Base-by-base conservation (phyloP, 352 stramenopile species). In the Phytophthora hibernalis region DNA sequence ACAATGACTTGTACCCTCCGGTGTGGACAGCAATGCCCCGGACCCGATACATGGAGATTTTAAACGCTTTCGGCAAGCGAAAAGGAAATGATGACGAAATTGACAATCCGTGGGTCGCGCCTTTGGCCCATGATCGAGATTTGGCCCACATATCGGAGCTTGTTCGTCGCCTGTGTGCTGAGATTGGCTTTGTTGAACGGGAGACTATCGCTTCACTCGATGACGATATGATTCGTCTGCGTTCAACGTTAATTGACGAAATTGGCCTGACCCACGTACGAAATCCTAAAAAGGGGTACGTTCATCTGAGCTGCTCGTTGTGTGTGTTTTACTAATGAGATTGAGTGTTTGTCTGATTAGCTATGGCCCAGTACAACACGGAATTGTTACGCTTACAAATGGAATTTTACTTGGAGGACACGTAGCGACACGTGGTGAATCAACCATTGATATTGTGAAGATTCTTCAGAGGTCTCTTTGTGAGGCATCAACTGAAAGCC, bases 171-270 rank as follows among this genome's bases (percentile, higher is more conserved):
- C 16, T 54, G 12, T 15, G 16, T n/a, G 26, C 53, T 20, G 30
- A 60, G 8, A 60, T 60, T 30, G 53, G 53, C 10, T 60, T 60
- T 43, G 53, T 60, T 28, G 22, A 45, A 16, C 21, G 9, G 3
- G 38, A 43, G 7, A 52, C 40, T 38, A 60, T 60, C n/a, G 24
- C 53, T 44, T 60, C 53, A 28, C 40, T 60, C 12, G 53, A 60
- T 44, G 53, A 51, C n/a, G 53, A 60, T 30, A 30, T 60, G 11
- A n/a, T 60, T 42, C 24, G 53, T 7, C 28, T 52, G 24, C 24
- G 53, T 9, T 58, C 37, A 18, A 24, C 51, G 22, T n/a, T 22
- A 5, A 40, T 60, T 9, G 53, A 60, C 31, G 53, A 51, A 4
- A 40, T 52, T 7, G 40, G 40, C 9, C 40, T 60, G 15, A n/a